Evolutionary conservation across 148 eudicot genomes (phyloP), one percentile per base, ranked within the genome.

Genomic region (Amaranthus palmeri): DNA sequence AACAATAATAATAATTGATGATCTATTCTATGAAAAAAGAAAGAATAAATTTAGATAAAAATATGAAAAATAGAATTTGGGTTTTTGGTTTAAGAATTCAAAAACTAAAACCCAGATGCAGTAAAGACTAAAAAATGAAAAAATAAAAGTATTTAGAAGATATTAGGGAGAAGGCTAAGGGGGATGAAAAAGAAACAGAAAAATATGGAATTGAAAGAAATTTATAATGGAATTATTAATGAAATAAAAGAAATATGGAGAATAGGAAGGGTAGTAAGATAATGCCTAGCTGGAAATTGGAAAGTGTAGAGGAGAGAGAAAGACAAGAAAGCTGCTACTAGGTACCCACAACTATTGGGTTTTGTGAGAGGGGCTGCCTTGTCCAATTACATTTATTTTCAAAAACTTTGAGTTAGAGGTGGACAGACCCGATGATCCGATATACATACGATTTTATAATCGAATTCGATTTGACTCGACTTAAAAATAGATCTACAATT

Each of bases 291-390:
- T 76, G 74, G 82, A 76, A 69, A 65, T 65, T 71, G 75, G 18
- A 55, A 77, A 77, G 64, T 46, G 72, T 63, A 59, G 46, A 52
- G 14, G 56, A 64, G 14, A 58, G 62, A 42, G 58, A 63, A 17
- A 45, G 73, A 77, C 72, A 78, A 67, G 73, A 85, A 75, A 79
- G 82, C 78, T 77, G 82, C 78, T 61, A 69, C 74, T 79, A 76
- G 80, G 78, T 17, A 8, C 77, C 74, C 72, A 62, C 73, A 54
- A 69, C 74, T 62, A 51, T 55, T 65, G 61, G 70, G 77, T 55
- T 62, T 6, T 15, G 43, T 55, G 68, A 46, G 40, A 11, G 51
- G 50, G 58, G 8, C 45, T 3, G 65, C 14, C 40, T 68, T 53
- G 17, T 25, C 40, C 62, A 69, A 61, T 75, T 10, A 54, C 11